Evolutionary conservation across 2,329 filamentous ascomycete genomes (phyloP), one percentile per base, ranked within the genome.

Genomic region (Botrytis hyacinthi): DNA sequence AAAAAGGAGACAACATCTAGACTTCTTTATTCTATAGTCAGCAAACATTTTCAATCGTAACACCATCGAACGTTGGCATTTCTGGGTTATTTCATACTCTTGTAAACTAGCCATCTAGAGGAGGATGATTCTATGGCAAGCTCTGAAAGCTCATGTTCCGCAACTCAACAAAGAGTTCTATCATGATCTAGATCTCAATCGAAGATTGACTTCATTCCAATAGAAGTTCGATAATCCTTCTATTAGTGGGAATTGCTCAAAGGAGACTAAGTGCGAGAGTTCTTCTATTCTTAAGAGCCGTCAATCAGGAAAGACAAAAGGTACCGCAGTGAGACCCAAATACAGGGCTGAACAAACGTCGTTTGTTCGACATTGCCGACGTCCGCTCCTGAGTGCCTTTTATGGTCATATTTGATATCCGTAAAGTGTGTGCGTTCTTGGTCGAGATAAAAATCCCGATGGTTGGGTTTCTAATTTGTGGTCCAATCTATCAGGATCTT

Each of bases 371-470:
- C 7, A 8, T 57, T 29, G n/a, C 18, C 51, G n/a, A 57, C n/a
- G 14, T 57, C 18, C n/a, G 51, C n/a, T 54, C 3, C 51, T 1
- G 51, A 29, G n/a, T 29, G n/a, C 14, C 14, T 29, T 18, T 6
- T 18, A 16, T 29, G 18, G 51, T 29, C 3, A 29, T 18, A 29
- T 54, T 18, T 54, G n/a, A 7, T n/a, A 29, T 18, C 0, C n/a
- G 16, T 29, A 29, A 57, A 57, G 0, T 8, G 0, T 9, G n/a
- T 57, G n/a, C 6, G 6, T 57, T 54, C n/a, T 57, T 29, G n/a
- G 3, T 29, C 3, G 3, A 18, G 14, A 29, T 18, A 0, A 18
- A 29, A 29, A 29, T 9, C 6, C 18, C 3, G 14, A 8, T 7
- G 3, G 14, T 57, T 8, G 12, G 5, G n/a, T n/a, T 51, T 16